A percentile compares a stretch with the other conserved stretches of the same genome.
These are phyloP conservation scores for Hymenoscyphus fructigenus DNA, from an alignment of 2,329 filamentous ascomycete species.

Conservation along the genomic window DNA sequence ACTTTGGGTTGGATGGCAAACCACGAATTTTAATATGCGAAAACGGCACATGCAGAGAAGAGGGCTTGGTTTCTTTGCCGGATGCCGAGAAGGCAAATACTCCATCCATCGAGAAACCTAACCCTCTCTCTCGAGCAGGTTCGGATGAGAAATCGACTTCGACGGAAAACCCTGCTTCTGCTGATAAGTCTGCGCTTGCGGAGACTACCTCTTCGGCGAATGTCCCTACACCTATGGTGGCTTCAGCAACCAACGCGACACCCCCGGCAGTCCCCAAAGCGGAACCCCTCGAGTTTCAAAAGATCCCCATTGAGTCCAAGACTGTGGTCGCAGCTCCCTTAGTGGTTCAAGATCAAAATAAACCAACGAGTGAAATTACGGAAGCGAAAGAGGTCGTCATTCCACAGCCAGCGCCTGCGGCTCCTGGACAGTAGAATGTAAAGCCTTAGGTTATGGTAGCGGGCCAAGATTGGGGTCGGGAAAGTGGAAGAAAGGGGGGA, in stretches of 20 bases:
- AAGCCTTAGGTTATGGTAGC: not conserved
- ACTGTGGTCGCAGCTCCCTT: not conserved
- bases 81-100: not conserved
- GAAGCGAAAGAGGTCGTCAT: not conserved
- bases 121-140: not conserved
- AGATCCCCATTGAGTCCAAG: not conserved
- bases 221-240: not conserved
- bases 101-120: not conserved
- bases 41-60: constrained; percentile 45
- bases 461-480: not conserved
- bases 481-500: not conserved
- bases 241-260: not conserved
- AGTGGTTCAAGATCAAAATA: not conserved
- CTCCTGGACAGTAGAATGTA: not conserved
- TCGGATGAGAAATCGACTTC: not conserved
- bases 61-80: constrained; percentile 15
- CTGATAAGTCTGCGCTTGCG: not conserved
- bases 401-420: not conserved
- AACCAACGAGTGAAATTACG: not conserved
- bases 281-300: not conserved
- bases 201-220: not conserved
- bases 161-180: not conserved
- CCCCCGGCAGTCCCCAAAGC: not conserved
- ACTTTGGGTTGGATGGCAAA: constrained; percentile 38
- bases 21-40: constrained; percentile 48